Conservation (phyloP, 2,329 filamentous ascomycete genomes). For the Beauveria sp. region DNA sequence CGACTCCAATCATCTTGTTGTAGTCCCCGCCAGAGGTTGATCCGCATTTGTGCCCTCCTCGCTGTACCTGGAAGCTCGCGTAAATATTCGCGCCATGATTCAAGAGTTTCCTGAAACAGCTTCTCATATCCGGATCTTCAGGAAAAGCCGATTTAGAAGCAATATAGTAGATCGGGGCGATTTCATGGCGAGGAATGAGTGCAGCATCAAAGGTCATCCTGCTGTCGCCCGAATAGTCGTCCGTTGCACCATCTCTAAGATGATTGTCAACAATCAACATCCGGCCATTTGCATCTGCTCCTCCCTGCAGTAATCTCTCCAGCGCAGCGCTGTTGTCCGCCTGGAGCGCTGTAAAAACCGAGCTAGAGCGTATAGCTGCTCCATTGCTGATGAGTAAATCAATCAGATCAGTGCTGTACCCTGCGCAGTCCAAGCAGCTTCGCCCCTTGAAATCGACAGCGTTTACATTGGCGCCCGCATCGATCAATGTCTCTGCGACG, state of each 20-base stretch:
- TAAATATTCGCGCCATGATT: neutral
- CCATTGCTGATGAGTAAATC: constrained; percentile 7
- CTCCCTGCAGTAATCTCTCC: neutral
- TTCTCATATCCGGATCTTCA: neutral
- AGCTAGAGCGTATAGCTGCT: neutral
- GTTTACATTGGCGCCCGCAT: constrained; percentile 9
- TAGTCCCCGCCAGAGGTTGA: neutral
- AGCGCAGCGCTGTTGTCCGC: neutral
- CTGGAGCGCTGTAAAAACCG: constrained; percentile 9
- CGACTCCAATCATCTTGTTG: neutral
- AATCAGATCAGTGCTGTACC: constrained; percentile 3
- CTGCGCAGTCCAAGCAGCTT: constrained; percentile 12
- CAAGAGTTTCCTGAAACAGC: neutral
- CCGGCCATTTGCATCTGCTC: neutral
- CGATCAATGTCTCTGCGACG: constrained; percentile 6
- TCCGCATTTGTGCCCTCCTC: neutral
- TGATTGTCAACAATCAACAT: neutral
- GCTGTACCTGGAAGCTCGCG: neutral
- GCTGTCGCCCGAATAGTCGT: neutral
- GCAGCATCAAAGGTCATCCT: neutral
- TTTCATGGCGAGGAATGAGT: neutral
- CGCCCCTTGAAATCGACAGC: constrained; percentile 5
- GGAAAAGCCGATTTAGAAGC: neutral
- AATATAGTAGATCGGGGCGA: neutral
- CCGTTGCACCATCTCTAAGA: neutral